Conservation (phyloP, 73 alveolate species). For the Breviolum minutum region DNA sequence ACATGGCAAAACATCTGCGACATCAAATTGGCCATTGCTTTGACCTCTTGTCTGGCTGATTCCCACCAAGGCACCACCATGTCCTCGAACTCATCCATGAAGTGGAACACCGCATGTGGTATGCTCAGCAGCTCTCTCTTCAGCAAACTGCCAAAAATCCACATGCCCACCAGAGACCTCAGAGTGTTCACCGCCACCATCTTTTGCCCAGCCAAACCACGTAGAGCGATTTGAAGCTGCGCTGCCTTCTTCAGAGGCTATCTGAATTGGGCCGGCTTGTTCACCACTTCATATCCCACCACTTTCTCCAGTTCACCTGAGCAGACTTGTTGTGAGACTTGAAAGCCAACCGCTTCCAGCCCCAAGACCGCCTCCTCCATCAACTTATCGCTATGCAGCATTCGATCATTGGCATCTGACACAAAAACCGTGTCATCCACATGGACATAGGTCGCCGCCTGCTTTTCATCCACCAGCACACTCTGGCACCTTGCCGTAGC, state of each 20-base stretch:
- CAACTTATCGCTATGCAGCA: neutral
- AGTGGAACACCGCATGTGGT: neutral
- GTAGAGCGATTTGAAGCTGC: neutral
- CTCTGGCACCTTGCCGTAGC: neutral
- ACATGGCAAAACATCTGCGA: neutral
- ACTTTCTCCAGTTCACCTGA: neutral
- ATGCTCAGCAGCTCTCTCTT: neutral
- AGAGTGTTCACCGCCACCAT: neutral
- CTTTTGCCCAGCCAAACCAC: neutral
- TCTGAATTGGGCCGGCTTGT: neutral
- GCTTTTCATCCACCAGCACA: neutral
- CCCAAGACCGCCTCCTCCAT: neutral
- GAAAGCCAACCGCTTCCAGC: neutral
- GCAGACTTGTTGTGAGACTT: neutral
- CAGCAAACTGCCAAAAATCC: neutral
- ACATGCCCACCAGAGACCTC: neutral
- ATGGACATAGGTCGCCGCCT: neutral
- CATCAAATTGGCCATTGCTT: neutral
- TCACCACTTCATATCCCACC: neutral
- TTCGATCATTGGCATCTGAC: neutral
- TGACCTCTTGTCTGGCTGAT: neutral
- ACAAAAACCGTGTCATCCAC: neutral
- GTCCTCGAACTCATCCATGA: neutral
- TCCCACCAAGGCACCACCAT: neutral
- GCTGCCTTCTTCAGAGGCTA: neutral